These are phyloP conservation scores for Trichoderma gracile DNA, from an alignment of 2,329 filamentous ascomycete genomes.

Conservation along the genomic window DNA sequence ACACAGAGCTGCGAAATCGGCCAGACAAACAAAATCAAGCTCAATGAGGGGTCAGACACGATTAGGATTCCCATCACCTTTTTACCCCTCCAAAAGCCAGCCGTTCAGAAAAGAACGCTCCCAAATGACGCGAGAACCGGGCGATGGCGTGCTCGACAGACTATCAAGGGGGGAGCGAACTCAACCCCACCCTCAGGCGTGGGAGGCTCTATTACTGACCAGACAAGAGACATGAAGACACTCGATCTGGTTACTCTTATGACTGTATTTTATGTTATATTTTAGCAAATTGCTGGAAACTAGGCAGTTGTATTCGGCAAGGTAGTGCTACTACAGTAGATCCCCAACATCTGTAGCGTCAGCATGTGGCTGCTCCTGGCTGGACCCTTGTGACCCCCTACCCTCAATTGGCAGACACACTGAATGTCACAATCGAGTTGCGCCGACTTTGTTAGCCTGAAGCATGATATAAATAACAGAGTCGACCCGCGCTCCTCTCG, in stretches of 20 bases:
- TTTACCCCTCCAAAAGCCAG: conserved; percentile 7
- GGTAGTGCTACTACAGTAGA: too few relatives aligned
- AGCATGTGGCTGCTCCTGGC: background rate
- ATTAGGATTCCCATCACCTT: background rate
- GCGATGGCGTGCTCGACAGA: conserved; percentile 24
- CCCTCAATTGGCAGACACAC: background rate
- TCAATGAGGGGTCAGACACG: background rate
- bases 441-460: background rate
- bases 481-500: background rate
- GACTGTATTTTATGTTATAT: background rate
- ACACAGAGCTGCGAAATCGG: conserved; percentile 2
- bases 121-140: conserved; percentile 21
- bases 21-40: background rate
- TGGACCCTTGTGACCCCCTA: background rate
- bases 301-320: too few relatives aligned
- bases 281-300: too few relatives aligned
- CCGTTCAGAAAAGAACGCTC: background rate
- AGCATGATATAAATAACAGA: conserved; percentile 14
- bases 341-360: background rate
- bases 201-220: too few relatives aligned
- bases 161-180: background rate
- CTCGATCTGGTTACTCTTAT: too few relatives aligned
- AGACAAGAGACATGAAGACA: too few relatives aligned
- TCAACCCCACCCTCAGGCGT: conserved; percentile 14
- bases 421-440: background rate